Percentiles rank a stretch among this genome's conserved stretches.
Conservation (phyloP, 129 eudicot species). For the Ambrosia trifida region DNA sequence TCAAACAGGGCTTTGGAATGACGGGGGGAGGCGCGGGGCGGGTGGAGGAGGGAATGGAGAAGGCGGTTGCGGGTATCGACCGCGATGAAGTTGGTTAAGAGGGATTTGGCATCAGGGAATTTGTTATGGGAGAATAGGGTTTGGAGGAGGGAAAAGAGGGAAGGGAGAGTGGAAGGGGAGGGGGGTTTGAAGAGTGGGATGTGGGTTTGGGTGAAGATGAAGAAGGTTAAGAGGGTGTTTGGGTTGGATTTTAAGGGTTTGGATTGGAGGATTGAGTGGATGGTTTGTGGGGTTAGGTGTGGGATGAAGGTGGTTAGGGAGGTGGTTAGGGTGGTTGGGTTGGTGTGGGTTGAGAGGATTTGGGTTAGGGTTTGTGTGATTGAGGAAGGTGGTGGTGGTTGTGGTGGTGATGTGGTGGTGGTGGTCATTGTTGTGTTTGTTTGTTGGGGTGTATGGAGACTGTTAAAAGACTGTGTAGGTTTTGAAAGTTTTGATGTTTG, state of each 20-base stretch:
- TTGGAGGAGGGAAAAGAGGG: constrained; percentile 57
- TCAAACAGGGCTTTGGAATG: constrained; percentile 60
- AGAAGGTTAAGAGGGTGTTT: constrained; percentile 44
- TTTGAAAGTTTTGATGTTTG: too few species aligned
- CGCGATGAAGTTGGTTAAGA: constrained; percentile 51
- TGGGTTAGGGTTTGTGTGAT: constrained; percentile 41
- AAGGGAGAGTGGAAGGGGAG: constrained; percentile 40
- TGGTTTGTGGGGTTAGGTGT: constrained; percentile 49
- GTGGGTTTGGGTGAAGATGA: constrained; percentile 38
- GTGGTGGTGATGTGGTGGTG: background rate
- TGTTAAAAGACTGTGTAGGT: too few species aligned
- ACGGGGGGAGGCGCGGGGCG: constrained; percentile 38
- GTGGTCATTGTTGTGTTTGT: constrained; percentile 16
- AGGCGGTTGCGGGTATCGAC: constrained; percentile 53
- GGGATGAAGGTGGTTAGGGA: constrained; percentile 47
- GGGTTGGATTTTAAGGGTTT: constrained; percentile 12
- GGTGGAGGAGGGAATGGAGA: constrained; percentile 57
- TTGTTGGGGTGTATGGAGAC: background rate
- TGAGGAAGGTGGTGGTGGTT: constrained; percentile 34
- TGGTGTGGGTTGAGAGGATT: constrained; percentile 31
- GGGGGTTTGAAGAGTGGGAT: constrained; percentile 20
- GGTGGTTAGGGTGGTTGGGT: constrained; percentile 6
- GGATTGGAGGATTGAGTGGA: constrained; percentile 58
- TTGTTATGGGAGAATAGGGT: constrained; percentile 64
- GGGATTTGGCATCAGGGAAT: constrained; percentile 67